Evolutionary conservation across 1,284 basidiomycete species (phyloP).

Genomic region (Mrakiaceae sp.): DNA sequence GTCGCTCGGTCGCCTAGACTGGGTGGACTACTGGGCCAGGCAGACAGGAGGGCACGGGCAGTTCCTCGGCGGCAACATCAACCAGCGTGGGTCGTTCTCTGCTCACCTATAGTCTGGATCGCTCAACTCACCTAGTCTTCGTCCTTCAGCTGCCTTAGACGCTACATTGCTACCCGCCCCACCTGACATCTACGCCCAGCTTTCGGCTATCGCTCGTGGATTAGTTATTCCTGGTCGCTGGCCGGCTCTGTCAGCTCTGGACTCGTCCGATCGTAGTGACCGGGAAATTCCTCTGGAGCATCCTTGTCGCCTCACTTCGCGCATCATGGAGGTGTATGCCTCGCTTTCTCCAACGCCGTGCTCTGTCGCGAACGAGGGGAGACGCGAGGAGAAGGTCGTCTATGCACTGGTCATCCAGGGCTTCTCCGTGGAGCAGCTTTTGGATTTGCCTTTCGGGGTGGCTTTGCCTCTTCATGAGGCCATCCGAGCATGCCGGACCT

Average conservation of each 20-base stretch:
- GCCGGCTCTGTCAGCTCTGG: neutral
- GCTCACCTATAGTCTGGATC: neutral
- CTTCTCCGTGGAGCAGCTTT: constrained; percentile 44
- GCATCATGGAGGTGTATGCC: constrained; percentile 33
- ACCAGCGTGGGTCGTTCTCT: neutral
- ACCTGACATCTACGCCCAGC: constrained; percentile 34
- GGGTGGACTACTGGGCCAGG: constrained; percentile 79
- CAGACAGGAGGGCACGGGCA: constrained; percentile 27
- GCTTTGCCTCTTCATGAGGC: constrained; percentile 73
- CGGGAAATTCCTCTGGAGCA: too few species aligned
- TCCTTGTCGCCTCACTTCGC: constrained; percentile 1
- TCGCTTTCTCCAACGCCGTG: constrained; percentile 38
- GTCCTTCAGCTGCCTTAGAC: constrained; percentile 2
- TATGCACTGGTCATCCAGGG: constrained; percentile 46
- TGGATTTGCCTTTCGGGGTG: constrained; percentile 51
- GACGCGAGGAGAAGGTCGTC: constrained; percentile 49
- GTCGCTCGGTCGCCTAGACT: constrained; percentile 53
- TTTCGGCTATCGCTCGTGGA: constrained; percentile 22
- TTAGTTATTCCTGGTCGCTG: neutral
- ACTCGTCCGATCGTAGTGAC: too few species aligned
- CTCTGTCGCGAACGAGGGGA: too few species aligned
- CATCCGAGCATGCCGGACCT: constrained; percentile 62
- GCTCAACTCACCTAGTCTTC: constrained; percentile 16
- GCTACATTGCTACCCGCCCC: constrained; percentile 28
- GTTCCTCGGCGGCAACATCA: too few species aligned